Evolutionary conservation across 768 basidiomycete species (phyloP), one percentile per base, ranked within the genome.

Genomic region (Leccinum uliginosum): DNA sequence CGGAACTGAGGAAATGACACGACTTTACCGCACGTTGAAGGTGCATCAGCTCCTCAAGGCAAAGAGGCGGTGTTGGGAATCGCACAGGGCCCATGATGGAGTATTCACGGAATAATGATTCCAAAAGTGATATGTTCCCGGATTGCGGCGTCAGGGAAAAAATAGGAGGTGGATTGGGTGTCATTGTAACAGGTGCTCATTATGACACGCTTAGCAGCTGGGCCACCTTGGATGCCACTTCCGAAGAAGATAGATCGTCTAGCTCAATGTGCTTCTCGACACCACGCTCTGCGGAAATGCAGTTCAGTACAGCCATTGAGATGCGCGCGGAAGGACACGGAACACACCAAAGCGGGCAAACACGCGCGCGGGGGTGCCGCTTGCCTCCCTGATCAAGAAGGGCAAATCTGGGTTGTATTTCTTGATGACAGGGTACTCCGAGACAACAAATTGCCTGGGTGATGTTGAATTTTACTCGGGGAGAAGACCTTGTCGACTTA

Each of bases 361-460:
- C 48, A 82, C 83, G 67, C 91, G 80, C 59, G 90, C 90, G 35
- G 89, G 89, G 8, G 89, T 91, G 35, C 85, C 88, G 53, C 75
- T 76, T 15, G 89, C 91, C 73, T 91, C 88, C 64, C 91, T 80
- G 65, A 93, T 88, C 64, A 93, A 71, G 35, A 91, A 80, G 17
- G 90, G 91, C n/a, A 93, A 75, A 74, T 93, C 86, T 38, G 91
- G 91, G 68, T 93, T 93, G 71, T 87, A 75, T 69, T 89, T 80
- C 75, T 93, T 92, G 66, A 92, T 82, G 52, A 77, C 62, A 5
- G 87, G 83, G 67, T 93, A 92, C 60, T 84, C 81, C 26, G 88
- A 79, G 44, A 84, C 71, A 65, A 93, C 82, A 73, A 92, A 93
- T 73, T 91, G 84, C 63, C 92, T 43, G 26, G 6, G 19, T 24